Evolutionary conservation across 106 monocot genomes (phyloP).

Genomic region (Narthecium ossifragum): DNA sequence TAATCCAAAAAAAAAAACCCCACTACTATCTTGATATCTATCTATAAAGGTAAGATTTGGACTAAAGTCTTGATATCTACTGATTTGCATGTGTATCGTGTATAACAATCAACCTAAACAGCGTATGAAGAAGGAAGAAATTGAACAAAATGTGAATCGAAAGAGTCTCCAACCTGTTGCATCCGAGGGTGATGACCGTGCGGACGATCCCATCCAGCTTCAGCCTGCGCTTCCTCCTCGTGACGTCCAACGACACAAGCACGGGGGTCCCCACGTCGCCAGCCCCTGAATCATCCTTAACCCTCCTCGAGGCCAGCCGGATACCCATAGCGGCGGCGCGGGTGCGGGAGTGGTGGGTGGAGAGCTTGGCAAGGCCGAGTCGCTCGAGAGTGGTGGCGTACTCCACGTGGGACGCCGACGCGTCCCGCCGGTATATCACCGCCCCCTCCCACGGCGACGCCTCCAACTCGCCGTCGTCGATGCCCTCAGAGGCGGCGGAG

Average conservation of each 20-base stretch:
- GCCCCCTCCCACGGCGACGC: constrained; percentile 92
- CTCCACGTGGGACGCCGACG: constrained; percentile 69
- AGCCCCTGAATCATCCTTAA: constrained; percentile 6
- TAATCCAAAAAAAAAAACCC: no score
- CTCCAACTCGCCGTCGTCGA: constrained; percentile 18
- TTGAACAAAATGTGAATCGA: not conserved
- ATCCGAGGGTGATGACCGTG: constrained; percentile 84
- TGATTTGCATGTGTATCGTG: no score
- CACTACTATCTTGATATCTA: no score
- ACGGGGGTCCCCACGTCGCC: constrained; percentile 53
- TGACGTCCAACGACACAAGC: constrained; percentile 64
- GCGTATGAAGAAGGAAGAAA: no score
- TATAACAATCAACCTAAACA: no score
- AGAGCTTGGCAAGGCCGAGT: constrained; percentile 61
- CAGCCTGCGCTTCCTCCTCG: constrained; percentile 70
- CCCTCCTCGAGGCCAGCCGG: constrained; percentile 23
- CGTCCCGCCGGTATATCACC: constrained; percentile 75
- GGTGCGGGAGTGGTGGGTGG: constrained; percentile 40
- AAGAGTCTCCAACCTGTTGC: constrained; percentile 47
- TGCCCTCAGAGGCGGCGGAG: constrained; percentile 3
- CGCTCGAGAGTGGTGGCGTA: constrained; percentile 77
- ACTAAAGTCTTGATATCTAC: no score
- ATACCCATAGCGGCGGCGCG: constrained; percentile 85
- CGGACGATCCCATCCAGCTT: constrained; percentile 88
- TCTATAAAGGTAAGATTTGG: no score